Evolutionary conservation across 441 rosid genomes (phyloP), one percentile per base, ranked within the genome.

Genomic region (Daphne laureola): DNA sequence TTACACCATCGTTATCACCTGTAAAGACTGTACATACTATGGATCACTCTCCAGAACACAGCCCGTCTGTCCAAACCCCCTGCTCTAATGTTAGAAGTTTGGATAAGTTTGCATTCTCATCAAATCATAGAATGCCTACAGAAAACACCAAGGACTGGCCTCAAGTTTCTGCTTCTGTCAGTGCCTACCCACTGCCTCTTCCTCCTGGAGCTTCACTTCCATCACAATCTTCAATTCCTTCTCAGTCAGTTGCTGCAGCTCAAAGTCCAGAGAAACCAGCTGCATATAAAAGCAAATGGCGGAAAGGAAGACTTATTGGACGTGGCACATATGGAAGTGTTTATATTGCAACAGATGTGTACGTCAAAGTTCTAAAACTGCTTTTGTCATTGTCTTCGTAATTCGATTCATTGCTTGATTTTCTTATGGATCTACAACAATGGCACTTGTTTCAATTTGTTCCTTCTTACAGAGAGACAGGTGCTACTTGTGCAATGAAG

Each of bases 271-370:
- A 74, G 59, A 74, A 46, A 31, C 49, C 49, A n/a, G 40, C 73
- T 3, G 21, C 59, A 14, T 46, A 45, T 53, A 80, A 69, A 63
- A 59, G 58, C 61, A 83, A 77, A 48, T 86, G 94, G 94, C 69
- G 67, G 68, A 86, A 86, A 71, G 90, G 94, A 65, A 86, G 64
- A 67, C 80, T 82, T 49, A 81, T 86, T 55, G 90, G 94, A 43
- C 80, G 84, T 5, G 94, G 94, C 51, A 82, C 94, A 46, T 85
- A 67, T 67, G 94, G 94, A 56, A 82, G 78, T 61, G 94, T 85
- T 60, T 85, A 71, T 67, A 71, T 60, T 40, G 87, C 77, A 51
- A 77, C 78, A 55, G 62, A 86, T 61, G 49, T 71, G 90, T 80
- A 66, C 54, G 68, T 48, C 14, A 46, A 40, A 16, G 8, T 42